Evolutionary conservation across 83 land plant genomes (phyloP).

Genomic region (Picea abies): DNA sequence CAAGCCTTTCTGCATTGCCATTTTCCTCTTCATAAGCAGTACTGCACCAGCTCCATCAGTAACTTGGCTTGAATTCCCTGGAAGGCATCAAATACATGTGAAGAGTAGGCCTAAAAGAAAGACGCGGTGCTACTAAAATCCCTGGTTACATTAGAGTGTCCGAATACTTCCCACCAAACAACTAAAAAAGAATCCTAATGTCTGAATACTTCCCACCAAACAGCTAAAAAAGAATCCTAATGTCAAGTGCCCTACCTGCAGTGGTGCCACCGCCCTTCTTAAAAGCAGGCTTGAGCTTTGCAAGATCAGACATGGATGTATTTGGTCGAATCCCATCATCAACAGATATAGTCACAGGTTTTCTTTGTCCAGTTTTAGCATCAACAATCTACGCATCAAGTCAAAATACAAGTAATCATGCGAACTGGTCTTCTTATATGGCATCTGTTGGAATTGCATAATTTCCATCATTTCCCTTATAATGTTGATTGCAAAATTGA

Average conservation of each 20-base stretch:
- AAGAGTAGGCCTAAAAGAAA: background rate
- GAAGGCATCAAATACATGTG: background rate
- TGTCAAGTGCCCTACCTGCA: slow-evolving; percentile 62
- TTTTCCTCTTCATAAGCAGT: slow-evolving; percentile 74
- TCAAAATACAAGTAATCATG: slow-evolving; percentile 32
- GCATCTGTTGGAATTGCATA: background rate
- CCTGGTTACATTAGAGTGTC: background rate
- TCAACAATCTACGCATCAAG: slow-evolving; percentile 71
- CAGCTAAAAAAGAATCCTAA: slow-evolving; percentile 6
- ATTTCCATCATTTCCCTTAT: background rate
- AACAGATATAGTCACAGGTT: slow-evolving; percentile 69
- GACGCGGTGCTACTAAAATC: too few species aligned
- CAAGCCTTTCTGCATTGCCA: slow-evolving; percentile 61
- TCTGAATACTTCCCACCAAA: background rate
- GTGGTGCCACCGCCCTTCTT: slow-evolving; percentile 93
- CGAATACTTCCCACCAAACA: background rate
- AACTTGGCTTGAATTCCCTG: slow-evolving; percentile 88
- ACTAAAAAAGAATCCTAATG: background rate
- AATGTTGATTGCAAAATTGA: background rate
- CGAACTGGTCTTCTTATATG: background rate
- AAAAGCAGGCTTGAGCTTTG: slow-evolving; percentile 88
- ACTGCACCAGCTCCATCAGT: slow-evolving; percentile 94
- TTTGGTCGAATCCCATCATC: slow-evolving; percentile 97
- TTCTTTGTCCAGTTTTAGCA: slow-evolving; percentile 88
- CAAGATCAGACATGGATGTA: slow-evolving; percentile 64